Evolutionary conservation across 441 rosid genomes (phyloP), one percentile per base, ranked within the genome.

Genomic region (Viola pubescens): DNA sequence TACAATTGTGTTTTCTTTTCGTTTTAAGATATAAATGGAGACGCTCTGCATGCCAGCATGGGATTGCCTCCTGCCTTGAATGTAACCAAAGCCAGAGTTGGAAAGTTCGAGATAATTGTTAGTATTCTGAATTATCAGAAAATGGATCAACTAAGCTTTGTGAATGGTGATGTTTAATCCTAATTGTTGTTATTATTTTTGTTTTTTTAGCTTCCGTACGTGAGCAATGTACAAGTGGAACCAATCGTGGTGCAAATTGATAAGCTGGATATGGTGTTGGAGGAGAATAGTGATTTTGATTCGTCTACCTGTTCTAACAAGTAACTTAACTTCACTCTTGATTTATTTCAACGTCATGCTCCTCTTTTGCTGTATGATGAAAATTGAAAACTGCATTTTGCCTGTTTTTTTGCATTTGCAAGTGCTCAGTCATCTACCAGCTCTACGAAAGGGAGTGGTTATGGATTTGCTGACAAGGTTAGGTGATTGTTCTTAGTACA

Each of bases 401-500:
- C 34, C 34, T 46, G 11, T 46, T 46, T 46, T 10, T 46, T 37
- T 44, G 4, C 3, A n/a, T 7, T 11, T 80, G 77, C 85, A 90
- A 96, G 68, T 2, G n/a, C 58, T 7, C 89, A 79, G 64, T 75
- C 90, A 43, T 72, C 89, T 40, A 60, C 86, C 52, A 74, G 76
- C 77, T 67, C 95, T 44, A 82, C 72, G 60, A 90, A 84, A 77
- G 80, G 91, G 57, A 81, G 83, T 9, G 94, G 99, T 61, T 94
- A 94, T 64, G 99, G 99, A 66, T 88, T 88, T 76, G 96, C 99
- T 40, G 99, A 94, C 71, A 94, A 94, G 99, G 99, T 94, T 71
- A 70, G 83, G 40, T 59, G 40, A 12, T 26, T 26, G 34, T 26
- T 26, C 2, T 1, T 26, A 26, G 34, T 26, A 2, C 34, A 26